Percentiles rank a stretch among this genome's conserved stretches.
Conservation (phyloP, 2,329 filamentous ascomycete genomes). For the Fusarium abutilonis region DNA sequence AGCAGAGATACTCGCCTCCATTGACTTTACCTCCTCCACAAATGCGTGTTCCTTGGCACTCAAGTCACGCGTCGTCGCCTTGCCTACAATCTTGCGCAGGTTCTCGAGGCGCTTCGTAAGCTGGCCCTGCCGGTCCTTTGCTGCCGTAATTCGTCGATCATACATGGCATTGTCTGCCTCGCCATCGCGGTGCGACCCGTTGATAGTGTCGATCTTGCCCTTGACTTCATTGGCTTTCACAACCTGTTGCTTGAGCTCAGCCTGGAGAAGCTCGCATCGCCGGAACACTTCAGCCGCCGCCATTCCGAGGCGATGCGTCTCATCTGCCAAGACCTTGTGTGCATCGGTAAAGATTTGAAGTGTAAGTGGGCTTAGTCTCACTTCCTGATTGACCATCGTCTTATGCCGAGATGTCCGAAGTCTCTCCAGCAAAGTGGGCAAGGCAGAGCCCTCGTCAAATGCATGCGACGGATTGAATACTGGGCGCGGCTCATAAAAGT, state of each 20-base stretch:
- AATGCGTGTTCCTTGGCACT: conserved; percentile 58
- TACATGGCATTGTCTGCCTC: conserved; percentile 66
- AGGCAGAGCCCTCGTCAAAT: conserved; percentile 66
- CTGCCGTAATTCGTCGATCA: conserved; percentile 65
- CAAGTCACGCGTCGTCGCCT: conserved; percentile 55
- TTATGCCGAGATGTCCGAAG: conserved; percentile 69
- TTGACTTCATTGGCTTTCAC: conserved; percentile 72
- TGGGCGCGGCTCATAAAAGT: conserved; percentile 71
- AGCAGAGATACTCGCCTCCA: conserved; percentile 62
- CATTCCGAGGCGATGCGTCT: conserved; percentile 73
- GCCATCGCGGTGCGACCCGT: conserved; percentile 58
- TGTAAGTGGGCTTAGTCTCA: conserved; percentile 75
- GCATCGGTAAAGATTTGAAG: conserved; percentile 77
- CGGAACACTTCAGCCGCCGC: conserved; percentile 79
- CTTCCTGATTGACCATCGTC: conserved; percentile 70
- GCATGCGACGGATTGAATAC: conserved; percentile 70
- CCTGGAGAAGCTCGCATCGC: conserved; percentile 73
- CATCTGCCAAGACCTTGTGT: conserved; percentile 74
- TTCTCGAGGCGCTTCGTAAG: conserved; percentile 69
- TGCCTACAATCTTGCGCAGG: conserved; percentile 59
- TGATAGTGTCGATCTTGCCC: conserved; percentile 71
- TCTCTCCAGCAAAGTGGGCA: conserved; percentile 66
- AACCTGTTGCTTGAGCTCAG: conserved; percentile 74
- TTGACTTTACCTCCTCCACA: conserved; percentile 60
- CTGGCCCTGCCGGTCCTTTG: conserved; percentile 64